Percentiles rank a stretch among this genome's conserved stretches.
These are phyloP conservation scores for Balakata baccata DNA, from an alignment of 345 rosid genomes.

Conservation along the genomic window DNA sequence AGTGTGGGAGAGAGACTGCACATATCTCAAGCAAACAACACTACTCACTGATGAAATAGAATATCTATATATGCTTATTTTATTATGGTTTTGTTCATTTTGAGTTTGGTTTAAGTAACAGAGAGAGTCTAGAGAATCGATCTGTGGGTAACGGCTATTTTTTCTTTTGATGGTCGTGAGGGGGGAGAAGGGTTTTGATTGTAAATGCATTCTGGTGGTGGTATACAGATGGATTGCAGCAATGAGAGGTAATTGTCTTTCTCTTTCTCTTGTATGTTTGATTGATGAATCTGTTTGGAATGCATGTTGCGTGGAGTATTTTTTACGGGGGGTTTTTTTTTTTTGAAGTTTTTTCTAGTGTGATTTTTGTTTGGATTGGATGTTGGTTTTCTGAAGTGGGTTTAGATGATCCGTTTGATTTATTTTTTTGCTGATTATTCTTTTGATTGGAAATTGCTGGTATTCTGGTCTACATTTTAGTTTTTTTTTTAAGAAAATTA, in stretches of 20 bases:
- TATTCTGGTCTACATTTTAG: background rate
- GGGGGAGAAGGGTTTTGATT: background rate
- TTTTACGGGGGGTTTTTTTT: no score
- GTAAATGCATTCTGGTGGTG: background rate
- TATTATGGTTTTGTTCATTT: background rate
- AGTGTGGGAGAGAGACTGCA: background rate
- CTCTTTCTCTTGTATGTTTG: background rate
- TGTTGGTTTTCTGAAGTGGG: slow-evolving; percentile 7
- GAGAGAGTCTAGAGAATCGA: background rate
- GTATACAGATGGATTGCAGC: slow-evolving; percentile 40
- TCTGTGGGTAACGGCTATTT: slow-evolving; percentile 37
- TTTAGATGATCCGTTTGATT: background rate
- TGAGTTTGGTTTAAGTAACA: no score
- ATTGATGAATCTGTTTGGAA: slow-evolving; percentile 7
- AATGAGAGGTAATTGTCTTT: slow-evolving; percentile 31
- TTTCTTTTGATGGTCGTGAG: slow-evolving; percentile 3
- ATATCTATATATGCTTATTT: background rate
- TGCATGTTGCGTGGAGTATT: slow-evolving; percentile 2
- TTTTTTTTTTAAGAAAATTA: background rate
- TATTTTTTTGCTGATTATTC: background rate
- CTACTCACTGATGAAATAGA: background rate
- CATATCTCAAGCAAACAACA: slow-evolving; percentile 21
- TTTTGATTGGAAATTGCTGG: background rate
- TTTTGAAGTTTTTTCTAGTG: no score
- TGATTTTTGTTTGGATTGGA: background rate